Evolutionary conservation across 352 stramenopile genomes (phyloP).

Genomic region (Hyphochytrium catenoides): DNA sequence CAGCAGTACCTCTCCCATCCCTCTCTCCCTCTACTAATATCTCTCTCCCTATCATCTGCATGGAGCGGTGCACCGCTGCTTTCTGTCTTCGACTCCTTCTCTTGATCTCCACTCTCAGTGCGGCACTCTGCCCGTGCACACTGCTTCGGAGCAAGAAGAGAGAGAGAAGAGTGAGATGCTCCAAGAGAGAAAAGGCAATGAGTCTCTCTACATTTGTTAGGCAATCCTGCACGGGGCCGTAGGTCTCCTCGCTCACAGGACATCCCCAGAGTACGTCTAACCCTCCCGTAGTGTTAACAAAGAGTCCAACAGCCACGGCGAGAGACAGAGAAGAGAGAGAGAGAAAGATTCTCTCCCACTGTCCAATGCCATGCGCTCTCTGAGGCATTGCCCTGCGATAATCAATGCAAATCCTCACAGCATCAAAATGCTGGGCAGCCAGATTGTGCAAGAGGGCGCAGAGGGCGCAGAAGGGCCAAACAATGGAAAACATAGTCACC

Average conservation of each 20-base stretch:
- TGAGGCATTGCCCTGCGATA: slow-evolving; percentile 34
- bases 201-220: slow-evolving; percentile 12
- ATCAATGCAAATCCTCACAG: slow-evolving; percentile 30
- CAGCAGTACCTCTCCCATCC: too few relatives aligned
- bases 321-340: slow-evolving; percentile 23
- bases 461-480: slow-evolving; percentile 56
- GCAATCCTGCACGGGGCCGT: slow-evolving; percentile 16
- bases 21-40: too few relatives aligned
- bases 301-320: slow-evolving; percentile 21
- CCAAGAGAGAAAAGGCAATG: slow-evolving; percentile 17
- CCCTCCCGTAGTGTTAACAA: slow-evolving; percentile 35
- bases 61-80: too few relatives aligned
- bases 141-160: too few relatives aligned
- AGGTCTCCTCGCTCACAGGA: slow-evolving; percentile 14
- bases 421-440: slow-evolving; percentile 6
- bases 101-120: too few relatives aligned
- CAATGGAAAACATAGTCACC: slow-evolving; percentile 55
- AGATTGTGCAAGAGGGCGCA: slow-evolving; percentile 15
- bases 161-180: slow-evolving; percentile 22
- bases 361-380: slow-evolving; percentile 52
- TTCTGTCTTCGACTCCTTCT: too few relatives aligned
- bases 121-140: too few relatives aligned
- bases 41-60: too few relatives aligned
- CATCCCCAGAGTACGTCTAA: slow-evolving; percentile 20
- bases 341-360: slow-evolving; percentile 52